A percentile compares a stretch with the other conserved stretches of the same genome.
These are phyloP conservation scores for Cetraspora pellucida DNA, from an alignment of 192 early-diverging fungal genomes.

Conservation along the genomic window DNA sequence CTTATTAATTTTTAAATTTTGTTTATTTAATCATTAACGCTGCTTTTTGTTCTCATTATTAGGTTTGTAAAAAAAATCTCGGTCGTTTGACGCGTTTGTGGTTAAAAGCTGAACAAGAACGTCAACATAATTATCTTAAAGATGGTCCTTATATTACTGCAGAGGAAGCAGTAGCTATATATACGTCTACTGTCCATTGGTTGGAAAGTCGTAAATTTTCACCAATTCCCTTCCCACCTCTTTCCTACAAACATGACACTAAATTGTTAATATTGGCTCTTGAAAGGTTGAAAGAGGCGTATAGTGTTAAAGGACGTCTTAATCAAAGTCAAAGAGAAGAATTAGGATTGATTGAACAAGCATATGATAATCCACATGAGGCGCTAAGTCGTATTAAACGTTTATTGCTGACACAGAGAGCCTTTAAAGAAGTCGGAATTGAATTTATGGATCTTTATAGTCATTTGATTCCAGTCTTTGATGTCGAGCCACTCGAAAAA, in stretches of 20 bases:
- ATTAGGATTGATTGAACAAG: conserved; percentile 96
- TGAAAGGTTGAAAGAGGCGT: conserved; percentile 93
- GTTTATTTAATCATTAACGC: neutral
- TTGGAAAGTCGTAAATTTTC: conserved; percentile 96
- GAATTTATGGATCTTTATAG: conserved; percentile 99
- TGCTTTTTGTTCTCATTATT: neutral
- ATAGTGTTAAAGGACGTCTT: conserved; percentile 91
- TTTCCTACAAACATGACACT: conserved; percentile 99
- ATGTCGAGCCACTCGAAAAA: conserved; percentile 99
- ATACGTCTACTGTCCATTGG: conserved; percentile 97
- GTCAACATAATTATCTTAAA: conserved; percentile 98
- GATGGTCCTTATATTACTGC: conserved; percentile 98
- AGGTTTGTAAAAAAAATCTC: conserved; percentile 92
- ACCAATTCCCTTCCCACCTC: conserved; percentile 98
- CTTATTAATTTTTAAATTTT: neutral
- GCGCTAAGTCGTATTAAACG: conserved; percentile 89
- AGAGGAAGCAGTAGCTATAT: conserved; percentile 98
- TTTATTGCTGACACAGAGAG: conserved; percentile 92
- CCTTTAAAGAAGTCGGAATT: conserved; percentile 99
- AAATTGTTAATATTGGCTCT: conserved; percentile 95
- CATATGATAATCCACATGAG: conserved; percentile 95
- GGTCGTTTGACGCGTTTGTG: conserved; percentile 97
- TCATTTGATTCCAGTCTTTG: conserved; percentile 96
- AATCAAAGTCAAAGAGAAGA: conserved; percentile 98
- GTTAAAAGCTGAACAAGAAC: conserved; percentile 99